Evolutionary conservation across 2,329 filamentous ascomycete species (phyloP).

Genomic region (Ascochyta lentis): DNA sequence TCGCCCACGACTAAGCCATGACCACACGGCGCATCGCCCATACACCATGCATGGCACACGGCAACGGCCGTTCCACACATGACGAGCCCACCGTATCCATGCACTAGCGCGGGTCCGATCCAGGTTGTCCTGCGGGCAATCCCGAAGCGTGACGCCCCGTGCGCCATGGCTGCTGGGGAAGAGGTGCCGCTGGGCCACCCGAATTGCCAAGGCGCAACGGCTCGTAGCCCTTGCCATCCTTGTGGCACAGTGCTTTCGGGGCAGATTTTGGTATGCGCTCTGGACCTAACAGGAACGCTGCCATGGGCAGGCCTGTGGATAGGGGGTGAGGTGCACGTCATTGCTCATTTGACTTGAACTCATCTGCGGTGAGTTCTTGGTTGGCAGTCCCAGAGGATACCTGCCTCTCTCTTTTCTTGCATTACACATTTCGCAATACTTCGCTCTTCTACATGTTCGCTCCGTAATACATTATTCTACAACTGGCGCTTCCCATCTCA

Average conservation of each 20-base stretch:
- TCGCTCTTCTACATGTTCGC: too few relatives aligned
- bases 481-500: not conserved
- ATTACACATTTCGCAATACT: too few relatives aligned
- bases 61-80: not conserved
- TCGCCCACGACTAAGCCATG: not conserved
- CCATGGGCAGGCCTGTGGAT: not conserved
- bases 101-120: constrained; percentile 7
- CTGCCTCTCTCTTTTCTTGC: not conserved
- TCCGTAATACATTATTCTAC: not conserved
- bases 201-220: constrained; percentile 7
- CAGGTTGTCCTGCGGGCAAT: constrained; percentile 7
- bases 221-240: not conserved
- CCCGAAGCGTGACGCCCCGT: constrained; percentile 8
- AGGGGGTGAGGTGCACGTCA: not conserved
- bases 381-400: not conserved
- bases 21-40: constrained; percentile 3
- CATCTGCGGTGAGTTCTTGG: not conserved
- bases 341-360: not conserved
- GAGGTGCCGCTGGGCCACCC: constrained; percentile 2
- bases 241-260: not conserved
- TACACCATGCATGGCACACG: not conserved
- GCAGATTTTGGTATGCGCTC: not conserved
- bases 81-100: not conserved
- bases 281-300: not conserved
- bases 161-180: constrained; percentile 12